Conservation (phyloP, 2,329 filamentous ascomycete genomes). For the Thelonectria discophora region DNA sequence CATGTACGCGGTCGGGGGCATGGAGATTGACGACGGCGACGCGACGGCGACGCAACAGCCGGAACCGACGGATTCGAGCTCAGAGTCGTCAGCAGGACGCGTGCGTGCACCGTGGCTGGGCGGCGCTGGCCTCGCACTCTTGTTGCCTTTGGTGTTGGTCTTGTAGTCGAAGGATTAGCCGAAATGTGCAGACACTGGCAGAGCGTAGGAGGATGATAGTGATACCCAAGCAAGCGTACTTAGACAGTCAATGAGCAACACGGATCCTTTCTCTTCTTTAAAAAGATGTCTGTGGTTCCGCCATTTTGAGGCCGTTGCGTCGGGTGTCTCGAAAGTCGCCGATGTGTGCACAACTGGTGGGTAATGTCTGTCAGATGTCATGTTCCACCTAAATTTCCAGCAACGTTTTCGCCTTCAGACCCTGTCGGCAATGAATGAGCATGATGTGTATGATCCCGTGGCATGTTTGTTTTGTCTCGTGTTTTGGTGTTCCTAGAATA, state of each 20-base stretch:
- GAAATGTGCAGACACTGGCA: background rate
- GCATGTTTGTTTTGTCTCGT: conserved; percentile 1
- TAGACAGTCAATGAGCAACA: too few species aligned
- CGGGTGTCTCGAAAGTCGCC: too few species aligned
- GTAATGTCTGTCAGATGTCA: background rate
- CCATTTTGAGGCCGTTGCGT: too few species aligned
- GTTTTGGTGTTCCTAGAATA: background rate
- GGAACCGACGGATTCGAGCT: background rate
- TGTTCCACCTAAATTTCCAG: background rate
- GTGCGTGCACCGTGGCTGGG: background rate
- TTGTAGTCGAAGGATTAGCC: background rate
- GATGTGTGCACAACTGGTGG: background rate
- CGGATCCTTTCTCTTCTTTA: too few species aligned
- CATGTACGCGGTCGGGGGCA: background rate
- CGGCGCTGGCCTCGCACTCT: background rate
- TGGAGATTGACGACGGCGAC: background rate
- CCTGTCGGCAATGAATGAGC: background rate
- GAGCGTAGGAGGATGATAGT: too few species aligned
- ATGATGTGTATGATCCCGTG: background rate
- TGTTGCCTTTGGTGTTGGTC: conserved; percentile 8
- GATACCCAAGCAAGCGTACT: too few species aligned
- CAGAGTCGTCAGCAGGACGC: background rate
- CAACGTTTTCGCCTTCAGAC: background rate
- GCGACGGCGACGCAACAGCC: background rate
- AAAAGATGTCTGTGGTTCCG: background rate